Conservation (phyloP, 192 early-diverging fungal genomes). For the Phlyctochytrium arcticum region DNA sequence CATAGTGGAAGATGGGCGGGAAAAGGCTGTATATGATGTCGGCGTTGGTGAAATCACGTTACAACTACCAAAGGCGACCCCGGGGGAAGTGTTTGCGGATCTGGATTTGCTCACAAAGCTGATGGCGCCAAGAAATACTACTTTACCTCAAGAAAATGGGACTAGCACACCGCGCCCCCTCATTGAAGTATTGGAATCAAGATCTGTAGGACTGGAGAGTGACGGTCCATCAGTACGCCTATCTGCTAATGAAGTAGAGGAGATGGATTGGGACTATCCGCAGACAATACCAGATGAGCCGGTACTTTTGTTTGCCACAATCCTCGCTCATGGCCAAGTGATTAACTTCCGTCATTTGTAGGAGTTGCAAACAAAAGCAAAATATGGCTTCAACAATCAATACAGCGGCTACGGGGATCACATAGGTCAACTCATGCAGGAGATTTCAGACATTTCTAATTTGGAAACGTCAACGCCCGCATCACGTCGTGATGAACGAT, state of each 20-base stretch:
- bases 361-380: conserved; percentile 35
- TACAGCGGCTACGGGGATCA: conserved; percentile 76
- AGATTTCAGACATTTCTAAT: conserved; percentile 47
- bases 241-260: no score
- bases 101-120: conserved; percentile 85
- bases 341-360: no score
- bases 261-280: conserved; percentile 86
- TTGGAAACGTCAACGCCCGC: conserved; percentile 43
- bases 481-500: conserved; percentile 56
- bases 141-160: no score
- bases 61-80: conserved; percentile 70
- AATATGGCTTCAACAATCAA: conserved; percentile 90
- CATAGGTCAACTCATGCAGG: conserved; percentile 43
- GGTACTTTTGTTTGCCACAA: no score
- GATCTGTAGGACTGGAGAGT: no score
- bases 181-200: no score
- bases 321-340: no score
- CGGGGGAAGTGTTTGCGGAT: conserved; percentile 79
- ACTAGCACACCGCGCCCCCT: no score
- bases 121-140: conserved; percentile 56
- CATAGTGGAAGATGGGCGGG: conserved; percentile 80
- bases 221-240: no score
- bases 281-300: conserved; percentile 53
- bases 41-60: conserved; percentile 68
- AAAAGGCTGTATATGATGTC: conserved; percentile 77